phyloP scores from a whole-genome alignment of 306 rosid species.

The Quillaja saponaria region DNA sequence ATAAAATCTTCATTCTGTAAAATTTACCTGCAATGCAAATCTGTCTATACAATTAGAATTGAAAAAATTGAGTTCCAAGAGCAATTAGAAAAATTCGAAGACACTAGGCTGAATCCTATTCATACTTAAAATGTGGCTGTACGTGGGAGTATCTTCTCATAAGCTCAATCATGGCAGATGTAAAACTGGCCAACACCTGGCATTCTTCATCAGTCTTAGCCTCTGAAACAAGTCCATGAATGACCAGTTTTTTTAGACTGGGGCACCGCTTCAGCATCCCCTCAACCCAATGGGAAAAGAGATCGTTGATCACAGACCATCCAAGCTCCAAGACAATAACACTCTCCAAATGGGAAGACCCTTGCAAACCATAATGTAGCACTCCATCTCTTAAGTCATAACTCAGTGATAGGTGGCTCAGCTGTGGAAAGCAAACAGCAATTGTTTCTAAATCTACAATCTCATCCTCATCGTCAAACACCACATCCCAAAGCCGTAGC shows the following conservation, averaged over 20 bases:
- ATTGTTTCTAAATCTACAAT: conserved; percentile 50
- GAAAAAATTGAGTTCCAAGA: conserved; percentile 28
- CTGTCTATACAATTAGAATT: conserved; percentile 29
- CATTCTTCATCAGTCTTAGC: conserved; percentile 44
- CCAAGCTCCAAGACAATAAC: conserved; percentile 50
- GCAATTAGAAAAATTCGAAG: background rate
- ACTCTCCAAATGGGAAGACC: conserved; percentile 39
- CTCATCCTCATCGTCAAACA: conserved; percentile 58
- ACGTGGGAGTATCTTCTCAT: conserved; percentile 49
- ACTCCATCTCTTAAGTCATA: conserved; percentile 53
- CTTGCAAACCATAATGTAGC: conserved; percentile 44
- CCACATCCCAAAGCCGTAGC: conserved; percentile 53
- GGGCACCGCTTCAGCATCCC: conserved; percentile 47
- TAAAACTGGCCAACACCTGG: conserved; percentile 44
- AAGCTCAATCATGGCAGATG: conserved; percentile 45
- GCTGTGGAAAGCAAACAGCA: conserved; percentile 49
- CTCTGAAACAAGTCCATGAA: conserved; percentile 49
- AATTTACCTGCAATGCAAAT: conserved; percentile 32
- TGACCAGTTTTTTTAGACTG: conserved; percentile 42
- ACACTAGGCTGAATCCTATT: conserved; percentile 34
- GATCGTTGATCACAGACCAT: conserved; percentile 46
- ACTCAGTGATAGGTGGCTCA: conserved; percentile 48
- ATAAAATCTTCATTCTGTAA: conserved; percentile 21
- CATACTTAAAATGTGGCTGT: conserved; percentile 48
- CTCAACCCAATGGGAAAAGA: conserved; percentile 51